Conservation (phyloP, 83 land plant species). For the Picea engelmannii region DNA sequence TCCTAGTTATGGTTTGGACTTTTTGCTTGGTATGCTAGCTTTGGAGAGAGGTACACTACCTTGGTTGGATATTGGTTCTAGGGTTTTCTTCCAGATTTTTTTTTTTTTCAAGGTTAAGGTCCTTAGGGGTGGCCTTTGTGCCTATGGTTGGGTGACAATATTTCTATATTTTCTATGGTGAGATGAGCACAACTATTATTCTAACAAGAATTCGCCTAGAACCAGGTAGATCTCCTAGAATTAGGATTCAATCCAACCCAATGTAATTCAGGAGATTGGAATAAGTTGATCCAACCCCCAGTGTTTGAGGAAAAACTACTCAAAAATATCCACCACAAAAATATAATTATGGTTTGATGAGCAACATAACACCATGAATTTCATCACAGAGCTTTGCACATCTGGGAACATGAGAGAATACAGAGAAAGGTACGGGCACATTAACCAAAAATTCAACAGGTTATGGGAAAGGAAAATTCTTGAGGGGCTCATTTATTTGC, state of each 20-base stretch:
- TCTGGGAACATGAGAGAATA: conserved; percentile 80
- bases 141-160: no score
- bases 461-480: conserved; percentile 84
- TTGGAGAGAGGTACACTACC: no score
- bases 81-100: no score
- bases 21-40: no score
- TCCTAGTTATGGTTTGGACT: no score
- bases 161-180: no score
- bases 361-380: conserved; percentile 59
- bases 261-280: conserved; percentile 18
- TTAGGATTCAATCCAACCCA: no score
- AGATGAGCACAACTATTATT: no score
- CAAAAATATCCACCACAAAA: conserved; percentile 63
- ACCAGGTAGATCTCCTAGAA: conserved; percentile 32
- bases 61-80: no score
- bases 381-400: conserved; percentile 84
- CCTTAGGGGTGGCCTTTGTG: no score
- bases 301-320: conserved; percentile 71
- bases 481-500: conserved; percentile 75
- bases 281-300: conserved; percentile 57
- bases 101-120: no score
- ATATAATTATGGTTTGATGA: conserved; percentile 82
- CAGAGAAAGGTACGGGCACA: conserved; percentile 71
- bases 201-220: conserved; percentile 72
- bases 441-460: conserved; percentile 78